Base-by-base conservation (phyloP, 1,139 yeast species). In the Pneumocystis jirovecii region DNA sequence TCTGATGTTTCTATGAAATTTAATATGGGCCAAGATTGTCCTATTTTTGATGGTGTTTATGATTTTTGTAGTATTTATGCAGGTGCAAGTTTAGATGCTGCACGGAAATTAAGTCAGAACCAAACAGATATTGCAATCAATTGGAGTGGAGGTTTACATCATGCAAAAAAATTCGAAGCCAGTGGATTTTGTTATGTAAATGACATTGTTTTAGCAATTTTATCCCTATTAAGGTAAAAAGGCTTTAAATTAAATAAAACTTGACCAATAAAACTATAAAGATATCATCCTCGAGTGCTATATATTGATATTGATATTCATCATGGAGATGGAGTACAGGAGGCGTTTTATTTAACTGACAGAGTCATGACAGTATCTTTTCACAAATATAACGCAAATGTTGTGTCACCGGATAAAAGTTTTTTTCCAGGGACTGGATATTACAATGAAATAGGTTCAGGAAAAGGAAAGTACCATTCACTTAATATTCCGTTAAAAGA, bases 311-410 rank as follows among this genome's bases (percentile, higher is more conserved):
- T 91, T 66, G 98, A 93, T 74, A 83, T 93, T 35, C 98, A 93
- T 74, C 98, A 93, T 74, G 98, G 98, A 34, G 98, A 93, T 74
- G 98, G 97, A 65, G 98, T 93, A 1, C 97, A 93, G 74, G 97
- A 93, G 75, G 97, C 97, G 0, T 93, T 93, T 72, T 90, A 91
- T 74, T 85, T 95, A 56, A 89, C 97, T 0, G 97, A 93, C 75
- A 78, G 98, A 67, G 98, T 93, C 37, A 89, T 90, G 95, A 91
- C 97, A 0, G 85, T 89, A 62, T 87, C 96, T 29, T 89, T 93
- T 77, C 98, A 93, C 77, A 93, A 93, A 75, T 93, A 89, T 74
- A 87, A 88, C 73, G 97, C 97, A 5, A 95, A 89, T 74, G 31
- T 50, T 50, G 57, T 50, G 25, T 50, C 57, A 25, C 57, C 57